Percentiles rank a stretch among this genome's conserved stretches.
phyloP scores from a whole-genome alignment of 169 alveolate species.

The Eimeria necatrix region DNA sequence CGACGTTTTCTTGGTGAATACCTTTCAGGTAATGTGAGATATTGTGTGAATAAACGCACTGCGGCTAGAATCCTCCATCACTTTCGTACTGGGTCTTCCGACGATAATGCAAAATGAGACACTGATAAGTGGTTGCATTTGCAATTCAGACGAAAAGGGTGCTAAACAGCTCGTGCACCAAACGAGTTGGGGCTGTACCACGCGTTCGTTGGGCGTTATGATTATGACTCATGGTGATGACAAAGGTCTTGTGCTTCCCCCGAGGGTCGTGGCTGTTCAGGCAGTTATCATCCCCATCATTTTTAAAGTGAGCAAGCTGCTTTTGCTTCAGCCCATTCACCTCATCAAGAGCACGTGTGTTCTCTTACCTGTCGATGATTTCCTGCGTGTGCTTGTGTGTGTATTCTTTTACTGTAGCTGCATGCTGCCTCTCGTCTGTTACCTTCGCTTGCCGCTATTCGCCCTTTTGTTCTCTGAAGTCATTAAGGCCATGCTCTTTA shows the following conservation, averaged over 20 bases:
- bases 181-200: conserved; percentile 99
- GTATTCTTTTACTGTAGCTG: not conserved
- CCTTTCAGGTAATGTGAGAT: too few relatives aligned
- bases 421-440: not conserved
- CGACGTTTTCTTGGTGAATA: too few relatives aligned
- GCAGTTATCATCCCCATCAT: conserved; percentile 97
- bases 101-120: too few relatives aligned
- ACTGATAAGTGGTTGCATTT: too few relatives aligned
- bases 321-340: not conserved
- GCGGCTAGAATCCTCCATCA: too few relatives aligned
- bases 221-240: conserved; percentile 99
- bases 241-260: conserved; percentile 98
- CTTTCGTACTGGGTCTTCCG: too few relatives aligned
- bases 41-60: too few relatives aligned
- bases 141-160: conserved; percentile 92
- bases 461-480: too few relatives aligned
- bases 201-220: conserved; percentile 96
- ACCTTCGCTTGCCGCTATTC: not conserved
- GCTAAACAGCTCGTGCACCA: conserved; percentile 95
- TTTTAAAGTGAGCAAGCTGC: conserved; percentile 85
- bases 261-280: conserved; percentile 97
- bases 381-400: not conserved
- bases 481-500: too few relatives aligned
- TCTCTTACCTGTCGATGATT: not conserved
- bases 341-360: not conserved